Evolutionary conservation across 2,329 filamentous ascomycete genomes (phyloP).

Genomic region (Cercospora zeina): DNA sequence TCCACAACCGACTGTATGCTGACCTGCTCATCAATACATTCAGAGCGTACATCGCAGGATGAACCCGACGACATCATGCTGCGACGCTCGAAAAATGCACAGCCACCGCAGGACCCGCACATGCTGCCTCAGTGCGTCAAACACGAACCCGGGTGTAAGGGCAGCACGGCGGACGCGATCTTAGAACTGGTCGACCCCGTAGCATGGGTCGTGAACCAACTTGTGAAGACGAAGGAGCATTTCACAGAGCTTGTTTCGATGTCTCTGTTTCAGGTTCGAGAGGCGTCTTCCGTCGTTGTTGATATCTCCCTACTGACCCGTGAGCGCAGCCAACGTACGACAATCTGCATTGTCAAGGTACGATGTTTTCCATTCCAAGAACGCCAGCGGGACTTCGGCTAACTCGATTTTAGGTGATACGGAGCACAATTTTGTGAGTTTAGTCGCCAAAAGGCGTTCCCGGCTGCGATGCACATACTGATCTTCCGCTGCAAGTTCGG

Average conservation of each 20-base stretch:
- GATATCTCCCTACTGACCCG: background rate
- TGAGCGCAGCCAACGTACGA: background rate
- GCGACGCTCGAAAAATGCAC: background rate
- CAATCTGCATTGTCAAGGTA: background rate
- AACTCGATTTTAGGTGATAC: background rate
- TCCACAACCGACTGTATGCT: background rate
- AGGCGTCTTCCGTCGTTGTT: background rate
- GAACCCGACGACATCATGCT: background rate
- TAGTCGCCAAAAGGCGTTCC: background rate
- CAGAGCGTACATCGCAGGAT: background rate
- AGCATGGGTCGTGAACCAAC: background rate
- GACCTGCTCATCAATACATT: background rate
- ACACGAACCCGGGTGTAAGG: background rate
- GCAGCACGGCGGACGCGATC: background rate
- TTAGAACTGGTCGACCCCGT: background rate
- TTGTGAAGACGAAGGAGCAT: background rate
- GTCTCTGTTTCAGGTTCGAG: background rate
- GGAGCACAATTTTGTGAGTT: background rate
- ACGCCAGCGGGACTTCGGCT: background rate
- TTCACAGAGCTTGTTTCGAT: background rate
- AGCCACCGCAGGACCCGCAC: background rate
- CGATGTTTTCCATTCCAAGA: background rate
- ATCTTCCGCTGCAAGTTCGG: background rate
- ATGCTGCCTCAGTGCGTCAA: slow-evolving; percentile 8
- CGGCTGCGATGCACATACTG: background rate